These are phyloP conservation scores for Tolypocladium inflatum DNA, from an alignment of 2,329 filamentous ascomycete species.

Conservation along the genomic window DNA sequence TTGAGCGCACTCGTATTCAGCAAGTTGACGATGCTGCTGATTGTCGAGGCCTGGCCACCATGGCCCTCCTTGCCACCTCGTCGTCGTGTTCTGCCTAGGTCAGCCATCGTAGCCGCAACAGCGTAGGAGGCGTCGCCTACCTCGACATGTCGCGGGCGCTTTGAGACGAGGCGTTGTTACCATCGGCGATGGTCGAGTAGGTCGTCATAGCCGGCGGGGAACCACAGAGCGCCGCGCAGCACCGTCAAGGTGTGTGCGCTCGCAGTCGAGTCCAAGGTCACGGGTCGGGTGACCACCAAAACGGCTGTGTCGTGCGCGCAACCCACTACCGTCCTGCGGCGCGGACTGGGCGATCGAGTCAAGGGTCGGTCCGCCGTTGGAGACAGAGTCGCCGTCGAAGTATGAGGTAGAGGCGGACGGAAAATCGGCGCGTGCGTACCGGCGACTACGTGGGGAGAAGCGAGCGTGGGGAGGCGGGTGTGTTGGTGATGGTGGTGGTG, in stretches of 20 bases:
- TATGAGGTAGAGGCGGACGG: neutral
- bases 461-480: neutral
- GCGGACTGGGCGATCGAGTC: neutral
- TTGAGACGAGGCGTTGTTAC: slow-evolving; percentile 26
- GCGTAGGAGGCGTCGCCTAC: slow-evolving; percentile 17
- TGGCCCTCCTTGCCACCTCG: slow-evolving; percentile 60
- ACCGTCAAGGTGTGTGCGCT: slow-evolving; percentile 2
- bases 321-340: neutral
- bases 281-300: neutral
- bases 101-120: slow-evolving; percentile 2
- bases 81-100: slow-evolving; percentile 38
- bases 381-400: neutral
- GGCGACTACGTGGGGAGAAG: neutral
- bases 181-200: slow-evolving; percentile 44
- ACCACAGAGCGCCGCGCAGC: neutral
- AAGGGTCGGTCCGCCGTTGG: neutral
- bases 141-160: slow-evolving; percentile 39
- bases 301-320: neutral
- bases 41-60: slow-evolving; percentile 71
- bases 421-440: neutral
- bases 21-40: slow-evolving; percentile 89
- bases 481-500: neutral
- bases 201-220: slow-evolving; percentile 37
- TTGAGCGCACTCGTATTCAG: slow-evolving; percentile 76
- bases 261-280: neutral